Conservation (phyloP, 176 grass and related monocot species). For the Raddia guianensis region DNA sequence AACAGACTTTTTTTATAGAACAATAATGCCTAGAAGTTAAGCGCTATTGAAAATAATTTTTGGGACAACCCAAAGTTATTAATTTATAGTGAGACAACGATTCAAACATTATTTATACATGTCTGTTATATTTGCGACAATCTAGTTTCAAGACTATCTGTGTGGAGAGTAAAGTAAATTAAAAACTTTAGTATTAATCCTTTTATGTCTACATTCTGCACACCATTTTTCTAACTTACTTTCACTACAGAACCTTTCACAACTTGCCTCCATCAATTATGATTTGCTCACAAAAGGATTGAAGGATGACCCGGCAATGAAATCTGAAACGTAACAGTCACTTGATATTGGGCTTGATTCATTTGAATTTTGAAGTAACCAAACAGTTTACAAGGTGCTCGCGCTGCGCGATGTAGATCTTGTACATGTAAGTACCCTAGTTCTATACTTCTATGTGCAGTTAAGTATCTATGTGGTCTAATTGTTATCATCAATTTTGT, state of each 20-base stretch:
- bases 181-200: not conserved
- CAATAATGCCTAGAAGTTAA: not conserved
- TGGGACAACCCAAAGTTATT: conserved; percentile 1
- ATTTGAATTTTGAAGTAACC: conserved; percentile 51
- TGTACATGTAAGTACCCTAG: conserved; percentile 88
- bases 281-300: conserved; percentile 92
- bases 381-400: conserved; percentile 47
- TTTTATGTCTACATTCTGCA: conserved; percentile 30
- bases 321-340: conserved; percentile 63
- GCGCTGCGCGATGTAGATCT: conserved; percentile 56
- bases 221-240: conserved; percentile 38
- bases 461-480: conserved; percentile 10
- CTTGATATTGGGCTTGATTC: conserved; percentile 37
- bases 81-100: not conserved
- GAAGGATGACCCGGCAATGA: conserved; percentile 73
- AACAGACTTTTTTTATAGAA: not conserved
- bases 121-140: not conserved
- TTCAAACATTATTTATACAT: conserved; percentile 1
- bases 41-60: not conserved
- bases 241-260: conserved; percentile 82
- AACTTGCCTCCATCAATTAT: conserved; percentile 99
- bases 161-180: not conserved
- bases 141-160: not conserved
- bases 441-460: conserved; percentile 4
- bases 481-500: conserved; percentile 26